Percentiles rank a stretch among this genome's conserved stretches.
Evolutionary conservation across 1,284 basidiomycete genomes (phyloP).

Genomic region (Thelephora terrestris): DNA sequence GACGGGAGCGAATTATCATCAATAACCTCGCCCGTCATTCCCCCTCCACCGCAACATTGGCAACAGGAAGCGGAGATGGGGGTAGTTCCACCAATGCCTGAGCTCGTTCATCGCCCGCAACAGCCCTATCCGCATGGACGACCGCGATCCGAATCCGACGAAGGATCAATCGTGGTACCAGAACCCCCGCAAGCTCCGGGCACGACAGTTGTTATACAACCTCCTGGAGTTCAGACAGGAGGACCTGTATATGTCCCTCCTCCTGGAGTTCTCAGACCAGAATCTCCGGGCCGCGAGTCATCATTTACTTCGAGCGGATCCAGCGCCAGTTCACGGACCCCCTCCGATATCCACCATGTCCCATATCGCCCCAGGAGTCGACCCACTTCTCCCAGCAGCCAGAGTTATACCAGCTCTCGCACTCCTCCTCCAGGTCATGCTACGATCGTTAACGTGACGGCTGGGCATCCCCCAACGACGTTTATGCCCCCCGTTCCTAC

Average conservation of each 20-base stretch:
- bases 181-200: slow-evolving; percentile 7
- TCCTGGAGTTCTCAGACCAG: slow-evolving; percentile 2
- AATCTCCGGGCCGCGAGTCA: neutral
- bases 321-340: neutral
- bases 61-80: neutral
- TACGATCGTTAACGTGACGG: slow-evolving; percentile 1
- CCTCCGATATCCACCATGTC: neutral
- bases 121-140: neutral
- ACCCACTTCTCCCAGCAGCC: neutral
- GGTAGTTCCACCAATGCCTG: neutral
- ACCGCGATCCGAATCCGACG: slow-evolving; percentile 5
- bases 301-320: neutral
- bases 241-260: neutral
- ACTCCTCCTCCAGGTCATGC: neutral
- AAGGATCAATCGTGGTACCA: slow-evolving; percentile 5
- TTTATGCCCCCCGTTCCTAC: neutral
- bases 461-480: neutral
- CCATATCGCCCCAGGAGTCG: neutral
- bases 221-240: slow-evolving; percentile 4
- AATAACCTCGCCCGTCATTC: neutral
- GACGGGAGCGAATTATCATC: neutral
- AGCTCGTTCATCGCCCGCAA: too few relatives aligned
- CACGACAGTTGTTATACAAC: slow-evolving; percentile 7
- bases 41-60: neutral
- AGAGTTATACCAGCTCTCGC: neutral